Base-by-base conservation (phyloP, 208 protist species). In the Leptomonas seymouri region DNA sequence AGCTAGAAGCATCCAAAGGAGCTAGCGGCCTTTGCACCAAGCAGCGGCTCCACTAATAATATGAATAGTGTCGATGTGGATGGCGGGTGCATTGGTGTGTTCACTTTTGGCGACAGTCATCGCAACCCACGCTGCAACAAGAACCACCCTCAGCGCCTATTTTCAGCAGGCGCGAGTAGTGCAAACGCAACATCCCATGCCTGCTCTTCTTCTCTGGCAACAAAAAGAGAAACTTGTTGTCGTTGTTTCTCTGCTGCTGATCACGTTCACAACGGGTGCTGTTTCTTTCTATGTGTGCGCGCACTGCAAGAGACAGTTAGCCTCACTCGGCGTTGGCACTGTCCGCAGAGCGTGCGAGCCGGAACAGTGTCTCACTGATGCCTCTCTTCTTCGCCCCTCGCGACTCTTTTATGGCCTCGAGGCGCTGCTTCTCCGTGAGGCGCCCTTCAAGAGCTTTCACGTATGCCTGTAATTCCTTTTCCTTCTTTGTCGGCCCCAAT, bases 381-480 rank as follows among this genome's bases (percentile, higher is more conserved):
- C 59, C 53, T 20, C 57, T 56, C 45, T 59, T 63, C 51, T 50
- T 51, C n/a, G 65, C 55, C 42, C 64, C 53, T 15, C 60, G 48
- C 12, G 73, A 69, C 61, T 78, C 73, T 15, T 61, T 59, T 45
- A 78, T 46, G 16, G 73, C 73, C 34, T 78, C 66, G 15, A 78
- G 48, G 1, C 62, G 55, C 61, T 78, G 64, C 73, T 78, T 78
- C 25, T 78, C 65, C 18, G 69, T 63, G 39, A 81, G 69, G 7
- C 48, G 42, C n/a, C 23, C 25, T 59, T 82, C 71, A 20, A 76
- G 63, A 16, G 67, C 63, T 64, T 71, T 71, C 15, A 74, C 41
- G 39, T 82, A 82, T 14, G 59, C 42, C 53, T 75, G 45, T 18
- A 81, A 57, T 1, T 70, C 62, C 55, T 59, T 63, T 16, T 61